Evolutionary conservation across 1,284 basidiomycete species (phyloP).

Genomic region (Sanghuangporus weigelae): DNA sequence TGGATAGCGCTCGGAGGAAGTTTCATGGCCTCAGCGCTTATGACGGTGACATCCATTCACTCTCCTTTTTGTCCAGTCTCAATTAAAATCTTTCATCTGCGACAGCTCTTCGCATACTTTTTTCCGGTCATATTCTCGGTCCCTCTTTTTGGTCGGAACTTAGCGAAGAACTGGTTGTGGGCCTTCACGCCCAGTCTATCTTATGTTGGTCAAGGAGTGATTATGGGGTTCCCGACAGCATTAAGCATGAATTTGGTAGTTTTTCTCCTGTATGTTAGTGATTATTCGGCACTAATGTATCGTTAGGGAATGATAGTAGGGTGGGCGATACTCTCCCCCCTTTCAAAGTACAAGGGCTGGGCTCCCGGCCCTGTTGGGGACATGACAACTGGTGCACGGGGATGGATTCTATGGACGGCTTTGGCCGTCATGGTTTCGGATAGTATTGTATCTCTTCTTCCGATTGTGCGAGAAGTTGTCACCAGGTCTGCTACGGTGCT

Average conservation of each 20-base stretch:
- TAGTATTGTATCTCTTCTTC: constrained; percentile 79
- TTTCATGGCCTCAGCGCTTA: constrained; percentile 61
- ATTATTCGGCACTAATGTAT: constrained; percentile 7
- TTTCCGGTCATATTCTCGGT: constrained; percentile 90
- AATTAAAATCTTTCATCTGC: not conserved
- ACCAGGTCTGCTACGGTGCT: constrained; percentile 29
- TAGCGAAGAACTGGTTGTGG: constrained; percentile 91
- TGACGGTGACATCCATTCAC: constrained; percentile 53
- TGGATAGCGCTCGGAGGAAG: constrained; percentile 74
- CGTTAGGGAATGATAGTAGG: constrained; percentile 87
- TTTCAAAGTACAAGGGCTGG: constrained; percentile 82
- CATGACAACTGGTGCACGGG: constrained; percentile 79
- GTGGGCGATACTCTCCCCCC: constrained; percentile 87
- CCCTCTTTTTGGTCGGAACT: constrained; percentile 83
- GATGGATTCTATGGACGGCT: constrained; percentile 94
- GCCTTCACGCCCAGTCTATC: constrained; percentile 90
- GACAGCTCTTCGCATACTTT: constrained; percentile 73
- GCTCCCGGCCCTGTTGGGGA: constrained; percentile 86
- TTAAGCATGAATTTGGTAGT: constrained; percentile 84
- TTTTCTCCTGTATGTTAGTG: constrained; percentile 20
- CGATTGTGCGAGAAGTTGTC: constrained; percentile 55
- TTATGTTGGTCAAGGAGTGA: constrained; percentile 93
- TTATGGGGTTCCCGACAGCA: constrained; percentile 96
- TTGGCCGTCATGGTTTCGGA: constrained; percentile 95
- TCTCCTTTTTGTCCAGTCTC: constrained; percentile 11